Evolutionary conservation across 768 basidiomycete genomes (phyloP), one percentile per base, ranked within the genome.

Genomic region (Gloeopeniophorella convolvens): DNA sequence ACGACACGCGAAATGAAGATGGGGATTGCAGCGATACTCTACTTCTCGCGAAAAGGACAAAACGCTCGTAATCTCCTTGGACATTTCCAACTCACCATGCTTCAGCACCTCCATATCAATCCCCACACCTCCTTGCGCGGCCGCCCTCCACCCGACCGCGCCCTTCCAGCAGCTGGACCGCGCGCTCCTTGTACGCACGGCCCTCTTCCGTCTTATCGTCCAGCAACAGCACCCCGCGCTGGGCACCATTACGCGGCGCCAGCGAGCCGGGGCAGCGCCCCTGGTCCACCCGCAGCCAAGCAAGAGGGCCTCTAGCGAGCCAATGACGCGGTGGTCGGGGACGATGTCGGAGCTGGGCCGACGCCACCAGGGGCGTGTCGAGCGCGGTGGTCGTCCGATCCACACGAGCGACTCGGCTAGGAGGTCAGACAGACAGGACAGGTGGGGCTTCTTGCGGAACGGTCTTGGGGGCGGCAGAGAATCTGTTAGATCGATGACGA

Each of bases 261-360:
- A 21, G 21, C 12, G 11, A 23, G 8, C 4, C 37, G 21, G 0
- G 32, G 8, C 42, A 21, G 42, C 23, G n/a, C n/a, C n/a, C n/a
- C n/a, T n/a, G n/a, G n/a, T n/a, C 74, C 73, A 76, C 12, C 72
- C 76, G 57, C 79, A 79, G 2, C 69, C 76, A 3, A 60, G n/a
- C 2, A 79, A 56, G 7, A 80, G 51, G 1, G 75, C 66, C n/a
- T 74, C 70, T 9, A 80, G 46, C 2, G 69, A 68, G 53, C 74
- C 71, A 8, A 77, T 54, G 12, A 63, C 63, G 34, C 67, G 64
- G 16, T 62, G 66, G 1, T 49, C 54, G 3, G 70, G 64, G 11
- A 76, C 51, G 8, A 60, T 56, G 10, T 59, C 58, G 52, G 62
- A 67, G 5, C 56, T 55, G 0, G 62, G 58, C 2, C 53, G 57